Conservation (phyloP, 495 filamentous ascomycete genomes). For the Acidomyces sp. region DNA sequence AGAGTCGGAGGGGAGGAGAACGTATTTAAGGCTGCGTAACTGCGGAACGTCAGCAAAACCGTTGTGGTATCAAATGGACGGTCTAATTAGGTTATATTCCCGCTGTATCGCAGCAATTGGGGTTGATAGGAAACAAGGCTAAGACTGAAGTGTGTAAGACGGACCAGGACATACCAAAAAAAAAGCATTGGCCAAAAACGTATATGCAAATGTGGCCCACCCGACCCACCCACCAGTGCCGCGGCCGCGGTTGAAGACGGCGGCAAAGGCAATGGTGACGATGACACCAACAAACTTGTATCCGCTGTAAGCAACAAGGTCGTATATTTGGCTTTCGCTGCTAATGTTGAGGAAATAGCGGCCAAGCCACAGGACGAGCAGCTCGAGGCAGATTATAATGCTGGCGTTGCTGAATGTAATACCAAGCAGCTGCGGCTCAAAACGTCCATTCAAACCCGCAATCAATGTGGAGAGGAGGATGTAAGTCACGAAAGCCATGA, state of each 20-base stretch:
- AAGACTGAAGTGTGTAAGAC: no score
- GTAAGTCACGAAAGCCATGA: conserved; percentile 92
- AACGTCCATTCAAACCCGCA: conserved; percentile 80
- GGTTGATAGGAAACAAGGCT: no score
- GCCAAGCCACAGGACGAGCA: conserved; percentile 76
- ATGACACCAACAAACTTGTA: conserved; percentile 99
- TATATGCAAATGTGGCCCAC: conserved; percentile 81
- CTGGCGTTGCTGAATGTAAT: conserved; percentile 74
- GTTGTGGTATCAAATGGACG: background rate
- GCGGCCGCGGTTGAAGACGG: conserved; percentile 59
- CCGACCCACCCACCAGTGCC: conserved; percentile 77
- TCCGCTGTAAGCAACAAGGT: conserved; percentile 87
- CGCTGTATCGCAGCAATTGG: no score
- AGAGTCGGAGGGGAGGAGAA: conserved; percentile 71
- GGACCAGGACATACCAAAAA: conserved; percentile 58
- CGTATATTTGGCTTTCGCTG: conserved; percentile 74
- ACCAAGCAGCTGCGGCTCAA: conserved; percentile 86
- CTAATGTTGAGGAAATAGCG: conserved; percentile 87
- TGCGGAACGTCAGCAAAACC: conserved; percentile 27
- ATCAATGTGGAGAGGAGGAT: conserved; percentile 82
- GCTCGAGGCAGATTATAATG: conserved; percentile 71
- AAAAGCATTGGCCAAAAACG: conserved; percentile 85
- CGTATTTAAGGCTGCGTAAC: conserved; percentile 91
- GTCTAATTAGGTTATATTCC: background rate
- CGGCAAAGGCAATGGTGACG: conserved; percentile 62